Evolutionary conservation across 1,284 basidiomycete species (phyloP), one percentile per base, ranked within the genome.

Genomic region (Ustilago trichophora): DNA sequence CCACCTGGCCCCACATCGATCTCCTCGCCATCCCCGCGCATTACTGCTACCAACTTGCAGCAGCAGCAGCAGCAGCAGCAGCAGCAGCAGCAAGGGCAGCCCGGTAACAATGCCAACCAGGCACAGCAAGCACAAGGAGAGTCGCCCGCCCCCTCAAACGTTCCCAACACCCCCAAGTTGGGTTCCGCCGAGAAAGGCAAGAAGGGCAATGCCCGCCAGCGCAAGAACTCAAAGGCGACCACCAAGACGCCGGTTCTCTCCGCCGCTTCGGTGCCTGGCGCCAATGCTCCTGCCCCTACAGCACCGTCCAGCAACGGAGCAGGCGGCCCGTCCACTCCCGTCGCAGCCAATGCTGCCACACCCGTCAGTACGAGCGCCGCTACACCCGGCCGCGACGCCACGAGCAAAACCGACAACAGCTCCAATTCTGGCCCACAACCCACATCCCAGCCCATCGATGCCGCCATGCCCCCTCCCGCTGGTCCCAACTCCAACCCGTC

Each of bases 151-250:
- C 34, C 65, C 0, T 37, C 52, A 8, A 58, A 66, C 18, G 68
- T 72, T 12, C 55, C 59, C 18, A 71, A 41, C 44, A 75, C 73
- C 3, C 70, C 73, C 26, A 73, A 72, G 44, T 22, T 69, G 37
- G 58, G 66, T 15, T 66, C 57, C 4, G 71, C 66, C 4, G 73
- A 75, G 44, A 74, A 74, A 38, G 50, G 44, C 16, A 75, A 75
- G 46, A 75, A 75, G 53, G 66, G 65, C 50, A 73, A 69, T 22
- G 47, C 65, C 7, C 40, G 72, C 21, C 57, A 52, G 38, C 60
- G 58, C 15, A 70, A 70, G 47, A 70, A 73, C 22, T 58, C 59
- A n/a, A 69, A 71, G 45, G 68, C 66, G 16, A 37, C 59, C 4
- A 63, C 59, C 36, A 74, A 73, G 42, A 75, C 72, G 41, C 71